These are phyloP conservation scores for Hypoxylon fragiforme DNA, from an alignment of 495 filamentous ascomycete species.

Conservation along the genomic window DNA sequence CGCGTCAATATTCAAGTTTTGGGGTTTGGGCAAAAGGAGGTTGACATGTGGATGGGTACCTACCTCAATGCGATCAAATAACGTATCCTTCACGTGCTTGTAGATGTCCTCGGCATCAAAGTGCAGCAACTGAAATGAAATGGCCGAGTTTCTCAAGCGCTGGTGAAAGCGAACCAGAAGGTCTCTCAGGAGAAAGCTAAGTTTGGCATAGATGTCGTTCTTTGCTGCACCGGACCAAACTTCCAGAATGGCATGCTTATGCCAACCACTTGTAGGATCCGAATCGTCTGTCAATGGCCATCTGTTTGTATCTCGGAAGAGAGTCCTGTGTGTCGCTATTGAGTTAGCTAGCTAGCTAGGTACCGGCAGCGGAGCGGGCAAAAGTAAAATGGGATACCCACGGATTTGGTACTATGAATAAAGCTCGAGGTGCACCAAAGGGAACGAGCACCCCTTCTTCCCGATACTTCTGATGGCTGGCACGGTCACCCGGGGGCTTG, in stretches of 20 bases:
- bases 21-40: neutral
- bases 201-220: slow-evolving; percentile 40
- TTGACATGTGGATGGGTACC: neutral
- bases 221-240: slow-evolving; percentile 11
- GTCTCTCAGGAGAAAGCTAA: slow-evolving; percentile 28
- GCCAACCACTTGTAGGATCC: slow-evolving; percentile 37
- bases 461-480: slow-evolving; percentile 32
- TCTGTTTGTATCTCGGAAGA: slow-evolving; percentile 14
- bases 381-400: slow-evolving; percentile 10
- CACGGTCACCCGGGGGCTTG: slow-evolving; percentile 14
- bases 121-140: slow-evolving; percentile 11
- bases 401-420: slow-evolving; percentile 40
- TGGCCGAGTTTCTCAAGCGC: slow-evolving; percentile 5
- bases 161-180: slow-evolving; percentile 20
- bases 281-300: slow-evolving; percentile 30
- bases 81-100: neutral
- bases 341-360: neutral
- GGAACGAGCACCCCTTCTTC: slow-evolving; percentile 39
- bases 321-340: slow-evolving; percentile 15
- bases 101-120: slow-evolving; percentile 15
- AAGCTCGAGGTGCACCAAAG: slow-evolving; percentile 34
- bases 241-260: slow-evolving; percentile 16
- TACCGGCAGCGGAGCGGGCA: neutral
- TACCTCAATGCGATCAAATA: slow-evolving; percentile 30
- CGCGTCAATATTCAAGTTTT: neutral